A percentile compares a stretch with the other conserved stretches of the same genome.
These are phyloP conservation scores for Novymonas esmeraldas DNA, from an alignment of 208 protist species.

Conservation along the genomic window DNA sequence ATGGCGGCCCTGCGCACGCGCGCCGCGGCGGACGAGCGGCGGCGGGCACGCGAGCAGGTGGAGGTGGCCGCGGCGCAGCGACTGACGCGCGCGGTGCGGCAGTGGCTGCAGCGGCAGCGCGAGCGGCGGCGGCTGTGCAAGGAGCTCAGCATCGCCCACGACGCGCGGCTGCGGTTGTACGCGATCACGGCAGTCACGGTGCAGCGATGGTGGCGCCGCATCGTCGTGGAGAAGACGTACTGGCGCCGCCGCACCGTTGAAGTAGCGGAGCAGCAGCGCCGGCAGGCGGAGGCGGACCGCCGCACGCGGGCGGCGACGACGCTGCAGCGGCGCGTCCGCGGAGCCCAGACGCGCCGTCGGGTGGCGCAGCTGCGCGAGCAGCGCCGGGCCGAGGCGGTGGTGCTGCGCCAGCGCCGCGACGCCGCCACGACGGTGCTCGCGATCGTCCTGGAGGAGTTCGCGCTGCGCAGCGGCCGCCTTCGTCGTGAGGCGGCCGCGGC, in stretches of 20 bases:
- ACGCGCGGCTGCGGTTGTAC: constrained; percentile 42
- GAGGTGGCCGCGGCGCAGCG: constrained; percentile 25
- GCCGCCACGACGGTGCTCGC: constrained; percentile 31
- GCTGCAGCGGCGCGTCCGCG: constrained; percentile 50
- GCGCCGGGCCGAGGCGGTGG: constrained; percentile 9
- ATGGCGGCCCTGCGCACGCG: constrained; percentile 5
- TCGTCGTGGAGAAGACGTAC: constrained; percentile 46
- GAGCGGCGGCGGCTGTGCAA: constrained; percentile 38
- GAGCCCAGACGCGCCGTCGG: constrained; percentile 24
- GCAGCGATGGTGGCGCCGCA: constrained; percentile 68
- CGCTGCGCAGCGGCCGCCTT: constrained; percentile 31
- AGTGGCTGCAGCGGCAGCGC: constrained; percentile 34
- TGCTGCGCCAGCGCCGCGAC: constrained; percentile 17
- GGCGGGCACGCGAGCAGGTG: constrained; percentile 28
- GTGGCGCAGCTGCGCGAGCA: not conserved
- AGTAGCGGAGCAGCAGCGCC: constrained; percentile 29
- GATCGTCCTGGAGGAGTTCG: constrained; percentile 56
- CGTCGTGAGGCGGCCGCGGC: constrained; percentile 24
- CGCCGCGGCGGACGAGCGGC: constrained; percentile 1
- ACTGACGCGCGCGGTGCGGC: constrained; percentile 35
- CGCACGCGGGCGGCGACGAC: constrained; percentile 30
- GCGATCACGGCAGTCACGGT: constrained; percentile 40
- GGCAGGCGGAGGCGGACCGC: constrained; percentile 15
- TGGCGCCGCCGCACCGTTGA: constrained; percentile 52
- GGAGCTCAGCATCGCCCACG: constrained; percentile 38